Percentiles rank a stretch among this genome's conserved stretches.
These are phyloP conservation scores for Paracamarosporium sp. DNA, from an alignment of 2,329 filamentous ascomycete species.

Conservation along the genomic window DNA sequence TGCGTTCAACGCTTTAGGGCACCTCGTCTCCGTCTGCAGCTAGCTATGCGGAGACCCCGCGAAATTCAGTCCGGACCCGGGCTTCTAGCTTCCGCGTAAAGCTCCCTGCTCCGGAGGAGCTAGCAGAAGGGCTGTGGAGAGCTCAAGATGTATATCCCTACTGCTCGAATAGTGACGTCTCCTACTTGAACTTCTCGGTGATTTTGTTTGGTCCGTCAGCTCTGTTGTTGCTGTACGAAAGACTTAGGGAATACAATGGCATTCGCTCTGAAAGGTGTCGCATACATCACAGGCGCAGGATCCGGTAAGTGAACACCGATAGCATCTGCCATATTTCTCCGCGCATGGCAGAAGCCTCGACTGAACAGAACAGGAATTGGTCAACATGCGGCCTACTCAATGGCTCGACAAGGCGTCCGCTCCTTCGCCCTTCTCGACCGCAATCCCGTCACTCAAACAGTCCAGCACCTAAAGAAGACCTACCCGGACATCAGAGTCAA, in stretches of 20 bases:
- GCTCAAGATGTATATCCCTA: background rate
- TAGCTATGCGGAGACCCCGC: background rate
- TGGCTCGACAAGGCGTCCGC: slow-evolving; percentile 57
- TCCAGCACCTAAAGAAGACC: slow-evolving; percentile 41
- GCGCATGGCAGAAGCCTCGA: background rate
- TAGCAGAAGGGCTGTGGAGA: background rate
- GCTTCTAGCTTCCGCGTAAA: background rate
- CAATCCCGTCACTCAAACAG: slow-evolving; percentile 44
- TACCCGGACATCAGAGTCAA: slow-evolving; percentile 53
- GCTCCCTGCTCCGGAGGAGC: background rate
- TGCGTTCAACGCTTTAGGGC: background rate
- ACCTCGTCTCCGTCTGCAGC: background rate
- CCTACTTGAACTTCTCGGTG: background rate
- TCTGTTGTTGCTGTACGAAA: background rate
- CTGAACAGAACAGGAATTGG: slow-evolving; percentile 55
- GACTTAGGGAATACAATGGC: slow-evolving; percentile 35
- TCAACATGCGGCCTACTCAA: slow-evolving; percentile 53
- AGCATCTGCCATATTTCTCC: background rate
- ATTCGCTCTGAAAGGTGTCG: slow-evolving; percentile 53
- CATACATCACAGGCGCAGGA: slow-evolving; percentile 58
- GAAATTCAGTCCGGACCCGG: background rate
- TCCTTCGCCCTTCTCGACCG: slow-evolving; percentile 57
- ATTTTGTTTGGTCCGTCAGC: background rate
- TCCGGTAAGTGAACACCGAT: slow-evolving; percentile 46
- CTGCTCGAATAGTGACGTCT: background rate